Percentiles rank a stretch among this genome's conserved stretches.
Conservation (phyloP, 208 protist species). For the Leishmania gerbilli region DNA sequence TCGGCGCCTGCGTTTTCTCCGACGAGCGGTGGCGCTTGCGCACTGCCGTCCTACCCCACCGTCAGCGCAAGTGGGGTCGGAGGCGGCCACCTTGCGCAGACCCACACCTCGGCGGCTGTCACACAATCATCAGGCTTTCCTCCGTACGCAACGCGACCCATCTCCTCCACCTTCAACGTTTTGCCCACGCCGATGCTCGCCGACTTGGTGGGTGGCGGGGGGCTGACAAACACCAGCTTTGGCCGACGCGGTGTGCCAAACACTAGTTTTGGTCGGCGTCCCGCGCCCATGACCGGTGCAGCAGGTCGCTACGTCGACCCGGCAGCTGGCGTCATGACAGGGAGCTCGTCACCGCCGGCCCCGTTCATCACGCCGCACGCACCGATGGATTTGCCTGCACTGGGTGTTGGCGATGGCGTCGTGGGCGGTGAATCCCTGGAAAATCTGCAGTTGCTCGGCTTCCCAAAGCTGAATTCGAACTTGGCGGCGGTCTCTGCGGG, state of each 20-base stretch:
- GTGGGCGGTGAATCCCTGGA: background rate
- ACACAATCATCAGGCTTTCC: slow-evolving; percentile 3
- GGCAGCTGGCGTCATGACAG: background rate
- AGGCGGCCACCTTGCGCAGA: slow-evolving; percentile 3
- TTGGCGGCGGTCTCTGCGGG: too few species aligned
- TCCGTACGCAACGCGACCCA: slow-evolving; percentile 8
- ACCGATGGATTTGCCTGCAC: background rate
- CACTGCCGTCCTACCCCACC: background rate
- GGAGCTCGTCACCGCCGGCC: background rate
- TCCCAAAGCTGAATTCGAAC: slow-evolving; percentile 6
- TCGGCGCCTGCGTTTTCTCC: background rate
- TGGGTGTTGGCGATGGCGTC: background rate
- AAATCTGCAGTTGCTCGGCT: slow-evolving; percentile 10
- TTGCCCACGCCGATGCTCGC: slow-evolving; percentile 29
- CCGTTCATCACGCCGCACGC: slow-evolving; percentile 23
- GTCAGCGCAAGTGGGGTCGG: background rate
- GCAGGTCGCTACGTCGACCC: slow-evolving; percentile 15
- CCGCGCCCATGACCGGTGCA: background rate
- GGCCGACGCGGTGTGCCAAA: slow-evolving; percentile 29
- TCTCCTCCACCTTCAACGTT: slow-evolving; percentile 19
- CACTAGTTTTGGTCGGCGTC: slow-evolving; percentile 19
- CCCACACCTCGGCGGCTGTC: background rate
- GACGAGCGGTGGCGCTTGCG: background rate
- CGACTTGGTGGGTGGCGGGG: slow-evolving; percentile 25
- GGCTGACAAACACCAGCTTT: slow-evolving; percentile 32